Conservation (phyloP, 1,139 yeast genomes). For the Hyphopichia burtonii region DNA sequence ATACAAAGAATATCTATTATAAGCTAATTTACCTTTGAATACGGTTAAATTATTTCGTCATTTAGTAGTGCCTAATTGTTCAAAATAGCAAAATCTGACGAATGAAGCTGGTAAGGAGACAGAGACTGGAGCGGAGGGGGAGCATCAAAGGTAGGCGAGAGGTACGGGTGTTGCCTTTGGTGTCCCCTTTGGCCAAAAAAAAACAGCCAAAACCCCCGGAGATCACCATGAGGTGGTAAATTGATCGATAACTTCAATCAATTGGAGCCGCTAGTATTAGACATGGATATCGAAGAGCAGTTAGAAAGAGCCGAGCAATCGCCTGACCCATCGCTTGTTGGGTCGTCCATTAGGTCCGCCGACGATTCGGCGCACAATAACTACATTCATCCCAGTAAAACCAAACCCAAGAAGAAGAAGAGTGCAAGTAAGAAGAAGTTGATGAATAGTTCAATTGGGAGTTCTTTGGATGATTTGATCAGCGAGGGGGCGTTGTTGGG, state of each 20-base stretch:
- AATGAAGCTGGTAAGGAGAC: too few species aligned
- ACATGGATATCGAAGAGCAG: slow-evolving; percentile 57
- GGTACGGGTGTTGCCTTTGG: too few species aligned
- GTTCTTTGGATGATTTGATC: slow-evolving; percentile 55
- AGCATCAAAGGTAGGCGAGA: too few species aligned
- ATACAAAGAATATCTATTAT: too few species aligned
- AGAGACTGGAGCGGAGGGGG: too few species aligned
- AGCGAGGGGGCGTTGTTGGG: slow-evolving; percentile 61
- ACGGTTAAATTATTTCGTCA: neutral
- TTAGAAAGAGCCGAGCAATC: slow-evolving; percentile 51
- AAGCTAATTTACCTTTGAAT: too few species aligned
- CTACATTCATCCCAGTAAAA: slow-evolving; percentile 48
- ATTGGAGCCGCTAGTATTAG: too few species aligned
- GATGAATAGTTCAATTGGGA: slow-evolving; percentile 25
- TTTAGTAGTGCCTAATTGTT: neutral
- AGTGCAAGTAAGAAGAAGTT: slow-evolving; percentile 10
- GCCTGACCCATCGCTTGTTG: slow-evolving; percentile 56
- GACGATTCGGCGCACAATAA: slow-evolving; percentile 49
- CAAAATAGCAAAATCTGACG: neutral
- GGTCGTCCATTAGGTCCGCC: slow-evolving; percentile 53
- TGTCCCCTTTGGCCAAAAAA: too few species aligned
- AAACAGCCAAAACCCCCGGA: too few species aligned
- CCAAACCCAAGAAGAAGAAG: slow-evolving; percentile 17
- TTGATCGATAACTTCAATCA: too few species aligned
- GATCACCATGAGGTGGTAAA: too few species aligned